Conservation (phyloP, 1,139 yeast genomes). For the Taphrina betulina region DNA sequence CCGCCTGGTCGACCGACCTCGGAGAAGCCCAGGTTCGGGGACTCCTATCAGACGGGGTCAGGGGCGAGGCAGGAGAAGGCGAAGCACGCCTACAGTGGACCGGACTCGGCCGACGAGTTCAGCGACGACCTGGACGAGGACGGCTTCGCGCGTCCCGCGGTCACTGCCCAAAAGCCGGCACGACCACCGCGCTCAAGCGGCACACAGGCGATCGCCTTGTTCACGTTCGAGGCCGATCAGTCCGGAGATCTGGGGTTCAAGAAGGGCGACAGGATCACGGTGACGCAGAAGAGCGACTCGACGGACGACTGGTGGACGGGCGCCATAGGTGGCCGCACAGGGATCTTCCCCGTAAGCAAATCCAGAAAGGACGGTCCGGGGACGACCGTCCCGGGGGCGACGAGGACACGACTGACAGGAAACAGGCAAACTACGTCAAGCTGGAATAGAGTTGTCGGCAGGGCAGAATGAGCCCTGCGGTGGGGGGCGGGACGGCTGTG, state of each 20-base stretch:
- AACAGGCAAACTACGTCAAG: too few relatives aligned
- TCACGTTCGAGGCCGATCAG: constrained; percentile 86
- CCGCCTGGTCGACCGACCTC: constrained; percentile 35
- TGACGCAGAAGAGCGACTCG: constrained; percentile 78
- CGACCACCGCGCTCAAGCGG: constrained; percentile 33
- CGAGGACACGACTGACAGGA: too few relatives aligned
- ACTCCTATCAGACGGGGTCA: background rate
- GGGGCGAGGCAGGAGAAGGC: background rate
- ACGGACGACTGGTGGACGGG: constrained; percentile 99
- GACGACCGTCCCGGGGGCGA: too few relatives aligned
- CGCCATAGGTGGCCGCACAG: constrained; percentile 72
- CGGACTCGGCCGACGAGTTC: constrained; percentile 1
- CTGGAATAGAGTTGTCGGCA: too few relatives aligned
- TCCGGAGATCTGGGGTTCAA: constrained; percentile 84
- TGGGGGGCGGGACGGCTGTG: too few relatives aligned
- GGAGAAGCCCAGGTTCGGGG: constrained; percentile 26
- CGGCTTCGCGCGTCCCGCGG: constrained; percentile 12
- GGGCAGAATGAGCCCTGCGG: too few relatives aligned
- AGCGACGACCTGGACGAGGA: constrained; percentile 21
- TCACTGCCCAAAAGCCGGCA: constrained; percentile 9
- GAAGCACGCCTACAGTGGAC: background rate
- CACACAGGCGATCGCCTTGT: constrained; percentile 72
- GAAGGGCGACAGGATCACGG: constrained; percentile 92
- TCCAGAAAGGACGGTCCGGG: too few relatives aligned
- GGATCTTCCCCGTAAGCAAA: constrained; percentile 95